These are phyloP conservation scores for Cicer judaicum DNA, from an alignment of 306 rosid species.

Conservation along the genomic window DNA sequence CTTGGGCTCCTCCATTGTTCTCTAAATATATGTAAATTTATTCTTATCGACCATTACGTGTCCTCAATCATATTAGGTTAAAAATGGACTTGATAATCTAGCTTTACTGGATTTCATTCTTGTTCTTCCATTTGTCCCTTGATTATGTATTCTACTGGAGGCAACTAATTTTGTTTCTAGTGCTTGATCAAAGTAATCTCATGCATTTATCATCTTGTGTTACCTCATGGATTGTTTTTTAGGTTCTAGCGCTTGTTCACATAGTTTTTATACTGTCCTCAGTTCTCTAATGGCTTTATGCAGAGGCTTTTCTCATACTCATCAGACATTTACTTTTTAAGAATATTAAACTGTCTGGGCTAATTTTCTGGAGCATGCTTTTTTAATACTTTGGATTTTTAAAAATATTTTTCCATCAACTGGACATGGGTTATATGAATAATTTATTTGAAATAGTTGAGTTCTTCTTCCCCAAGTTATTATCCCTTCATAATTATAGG, in stretches of 20 bases:
- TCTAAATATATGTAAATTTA: background rate
- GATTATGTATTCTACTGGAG: constrained; percentile 3
- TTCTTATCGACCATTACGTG: constrained; percentile 7
- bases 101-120: constrained; percentile 4
- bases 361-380: constrained; percentile 2
- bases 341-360: constrained; percentile 17
- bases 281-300: constrained; percentile 24
- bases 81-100: constrained; percentile 1
- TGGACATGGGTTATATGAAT: constrained; percentile 4
- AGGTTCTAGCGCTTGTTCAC: constrained; percentile 4
- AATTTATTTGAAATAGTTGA: constrained; percentile 10
- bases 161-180: constrained; percentile 8
- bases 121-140: constrained; percentile 23
- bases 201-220: constrained; percentile 21
- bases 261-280: background rate
- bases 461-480: constrained; percentile 24
- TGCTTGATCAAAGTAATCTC: constrained; percentile 19
- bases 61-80: constrained; percentile 16
- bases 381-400: background rate
- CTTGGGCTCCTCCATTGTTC: background rate
- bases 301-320: constrained; percentile 8
- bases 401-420: background rate
- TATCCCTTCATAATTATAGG: constrained; percentile 5
- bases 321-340: constrained; percentile 1
- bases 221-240: background rate